Base-by-base conservation (phyloP, 1,139 yeast species). In the Blastobotrys arbuscula region DNA sequence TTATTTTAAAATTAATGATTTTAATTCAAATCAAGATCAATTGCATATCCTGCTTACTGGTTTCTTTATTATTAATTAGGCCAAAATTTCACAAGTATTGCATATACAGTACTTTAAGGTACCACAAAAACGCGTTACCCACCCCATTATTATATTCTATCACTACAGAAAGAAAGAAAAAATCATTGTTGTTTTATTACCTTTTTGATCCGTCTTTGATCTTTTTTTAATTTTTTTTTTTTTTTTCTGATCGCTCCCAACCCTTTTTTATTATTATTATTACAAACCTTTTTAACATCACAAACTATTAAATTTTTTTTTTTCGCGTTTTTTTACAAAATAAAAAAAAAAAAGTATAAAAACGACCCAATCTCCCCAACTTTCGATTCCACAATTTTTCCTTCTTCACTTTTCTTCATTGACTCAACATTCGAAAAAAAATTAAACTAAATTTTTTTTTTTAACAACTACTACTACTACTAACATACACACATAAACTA, bases 381-480 rank as follows among this genome's bases (percentile, higher is more conserved):
- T 18, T 20, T 19, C 18, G 3, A 3, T 31, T 42, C 30, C 19
- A 31, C 35, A 21, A 36, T 28, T 20, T 53, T 56, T 59, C 54
- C 58, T 55, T 52, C 47, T 50, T 52, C 51, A 53, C 49, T 43
- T 51, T 49, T 44, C 52, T 45, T 44, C 43, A 45, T 40, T 51
- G 49, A 57, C 48, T 55, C 58, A 52, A 56, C 57, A 52, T 61
- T 59, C 60, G 54, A 57, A 63, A 63, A 61, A 65, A 61, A 55
- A 52, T 63, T 59, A 55, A 53, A 60, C 5, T 6, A 50, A 33
- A 24, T 37, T 35, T 47, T 36, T 16, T 31, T 21, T 20, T 39
- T 21, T 39, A 6, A 3, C 3, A 19, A 38, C 41, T 8, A 20
- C 42, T 16, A 39, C 13, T n/a, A n/a, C 20, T 4, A 34, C 9